These are phyloP conservation scores for Ensete glaucum DNA, from an alignment of 176 grass and related monocot genomes.

Conservation along the genomic window DNA sequence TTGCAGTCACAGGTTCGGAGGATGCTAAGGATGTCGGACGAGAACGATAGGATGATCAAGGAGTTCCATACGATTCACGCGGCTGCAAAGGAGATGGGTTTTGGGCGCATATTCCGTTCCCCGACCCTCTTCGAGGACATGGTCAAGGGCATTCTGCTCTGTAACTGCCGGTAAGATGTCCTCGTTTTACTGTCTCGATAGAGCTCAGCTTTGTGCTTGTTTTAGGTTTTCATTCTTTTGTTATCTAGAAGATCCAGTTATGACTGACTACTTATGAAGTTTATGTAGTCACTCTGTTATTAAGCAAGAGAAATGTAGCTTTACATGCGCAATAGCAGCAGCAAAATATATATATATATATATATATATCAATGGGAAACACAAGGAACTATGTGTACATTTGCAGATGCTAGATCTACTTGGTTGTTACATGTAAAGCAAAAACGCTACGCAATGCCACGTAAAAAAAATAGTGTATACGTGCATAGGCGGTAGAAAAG, in stretches of 20 bases:
- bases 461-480: too few species aligned
- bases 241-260: neutral
- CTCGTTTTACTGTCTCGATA: neutral
- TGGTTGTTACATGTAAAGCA: too few species aligned
- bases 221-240: neutral
- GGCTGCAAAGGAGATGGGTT: conserved; percentile 34
- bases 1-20: conserved; percentile 57
- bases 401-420: too few species aligned
- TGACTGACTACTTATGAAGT: too few species aligned
- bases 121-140: conserved; percentile 78
- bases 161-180: conserved; percentile 56
- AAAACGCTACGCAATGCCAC: too few species aligned
- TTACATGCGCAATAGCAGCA: too few species aligned
- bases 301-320: too few species aligned
- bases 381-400: too few species aligned
- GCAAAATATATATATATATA: too few species aligned
- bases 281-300: too few species aligned
- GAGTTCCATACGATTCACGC: conserved; percentile 56
- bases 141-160: conserved; percentile 87
- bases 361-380: too few species aligned
- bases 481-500: too few species aligned
- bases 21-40: conserved; percentile 58
- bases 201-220: neutral
- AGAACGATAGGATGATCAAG: conserved; percentile 24
- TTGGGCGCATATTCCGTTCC: conserved; percentile 63